phyloP scores from a whole-genome alignment of 208 protist species.

The Trypanosoma conorhini region DNA sequence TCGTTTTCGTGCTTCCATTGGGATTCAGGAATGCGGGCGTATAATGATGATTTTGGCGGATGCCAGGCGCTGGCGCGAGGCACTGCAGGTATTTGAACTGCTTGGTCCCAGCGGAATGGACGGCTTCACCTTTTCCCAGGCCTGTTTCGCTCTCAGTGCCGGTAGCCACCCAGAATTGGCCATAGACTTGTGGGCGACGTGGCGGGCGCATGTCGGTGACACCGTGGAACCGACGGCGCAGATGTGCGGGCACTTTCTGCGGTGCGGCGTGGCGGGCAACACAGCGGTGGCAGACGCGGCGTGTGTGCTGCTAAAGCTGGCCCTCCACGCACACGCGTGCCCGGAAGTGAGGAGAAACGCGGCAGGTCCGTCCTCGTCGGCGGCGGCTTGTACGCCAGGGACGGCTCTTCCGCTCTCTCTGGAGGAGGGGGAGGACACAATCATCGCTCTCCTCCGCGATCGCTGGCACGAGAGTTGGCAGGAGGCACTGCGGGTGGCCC shows the following conservation, averaged over 20 bases:
- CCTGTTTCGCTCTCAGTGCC: constrained; percentile 41
- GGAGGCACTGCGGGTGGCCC: constrained; percentile 51
- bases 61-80: constrained; percentile 50
- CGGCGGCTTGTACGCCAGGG: constrained; percentile 19
- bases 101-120: constrained; percentile 36
- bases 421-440: constrained; percentile 24
- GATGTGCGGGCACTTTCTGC: constrained; percentile 55
- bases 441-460: constrained; percentile 42
- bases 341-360: neutral
- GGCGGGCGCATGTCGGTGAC: constrained; percentile 64
- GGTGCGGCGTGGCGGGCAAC: constrained; percentile 41
- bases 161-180: constrained; percentile 29
- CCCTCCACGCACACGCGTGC: neutral
- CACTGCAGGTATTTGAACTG: constrained; percentile 44
- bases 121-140: constrained; percentile 58
- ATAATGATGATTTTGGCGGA: constrained; percentile 52
- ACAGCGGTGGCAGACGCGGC: constrained; percentile 24
- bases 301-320: constrained; percentile 26
- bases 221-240: constrained; percentile 38
- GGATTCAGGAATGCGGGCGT: constrained; percentile 43
- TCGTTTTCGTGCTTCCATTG: constrained; percentile 9
- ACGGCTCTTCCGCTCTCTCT: constrained; percentile 42
- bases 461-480: constrained; percentile 73
- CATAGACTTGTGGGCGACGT: constrained; percentile 62
- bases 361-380: neutral